Base-by-base conservation (phyloP, 768 basidiomycete species). In the Tylopilus plumbeoviolaceoides region DNA sequence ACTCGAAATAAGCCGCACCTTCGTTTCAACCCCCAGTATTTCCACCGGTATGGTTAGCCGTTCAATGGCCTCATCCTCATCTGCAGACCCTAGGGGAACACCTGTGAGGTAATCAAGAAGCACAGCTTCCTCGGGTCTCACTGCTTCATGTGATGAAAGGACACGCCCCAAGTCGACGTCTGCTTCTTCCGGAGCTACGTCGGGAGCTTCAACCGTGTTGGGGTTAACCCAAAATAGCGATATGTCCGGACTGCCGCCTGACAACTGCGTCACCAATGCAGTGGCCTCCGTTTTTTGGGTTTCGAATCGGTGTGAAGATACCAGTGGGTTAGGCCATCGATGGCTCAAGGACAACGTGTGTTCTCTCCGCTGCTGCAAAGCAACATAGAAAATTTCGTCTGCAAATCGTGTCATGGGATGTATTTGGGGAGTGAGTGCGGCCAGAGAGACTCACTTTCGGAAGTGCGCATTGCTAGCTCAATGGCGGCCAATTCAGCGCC, bases 261-360 rank as follows among this genome's bases (percentile, higher is more conserved):
- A 56, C 40, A 57, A 42, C 2, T 5, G 1, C 3, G 18, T 15
- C 7, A 55, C 50, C 7, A 56, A 10, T 3, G 36, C 18, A 21
- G 36, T 44, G 4, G 59, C 50, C 14, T 53, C 59, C 3, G 35
- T 23, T 4, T 56, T 49, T 21, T 65, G 59, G 2, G 23, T 46
- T 7, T 50, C 7, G 21, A 59, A 62, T 20, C 12, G 48, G 35
- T 21, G 30, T 0, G 11, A 2, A 3, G 60, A 59, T 15, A 51
- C 57, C 3, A 64, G 43, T 1, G 54, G 45, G 25, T 51, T 70
- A 1, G 56, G 23, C 69, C 47, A 50, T 54, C 44, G 56, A 42
- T 25, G 25, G 18, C 8, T 2, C 2, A 42, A 27, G 23, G 40
- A 27, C 10, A 38, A 18, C 9, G 38, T 48, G 7, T 48, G 3